Percentiles rank a stretch among this genome's conserved stretches.
These are phyloP conservation scores for Malus hybrid DNA, from an alignment of 331 rosid genomes.

Conservation along the genomic window DNA sequence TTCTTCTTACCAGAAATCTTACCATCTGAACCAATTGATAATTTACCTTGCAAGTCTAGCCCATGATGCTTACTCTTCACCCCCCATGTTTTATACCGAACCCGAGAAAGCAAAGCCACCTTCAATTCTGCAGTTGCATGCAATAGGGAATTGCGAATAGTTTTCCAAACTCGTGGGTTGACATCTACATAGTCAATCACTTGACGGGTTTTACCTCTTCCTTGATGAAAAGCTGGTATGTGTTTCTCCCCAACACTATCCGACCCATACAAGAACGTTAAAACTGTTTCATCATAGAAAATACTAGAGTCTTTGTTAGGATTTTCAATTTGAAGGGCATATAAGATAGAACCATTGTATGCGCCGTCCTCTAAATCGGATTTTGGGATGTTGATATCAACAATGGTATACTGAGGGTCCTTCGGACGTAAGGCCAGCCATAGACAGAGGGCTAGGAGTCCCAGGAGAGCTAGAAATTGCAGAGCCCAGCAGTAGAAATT, in stretches of 20 bases:
- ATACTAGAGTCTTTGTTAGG: conserved; percentile 2
- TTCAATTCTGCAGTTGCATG: conserved; percentile 34
- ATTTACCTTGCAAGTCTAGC: conserved; percentile 17
- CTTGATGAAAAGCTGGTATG: conserved; percentile 4
- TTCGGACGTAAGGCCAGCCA: conserved; percentile 14
- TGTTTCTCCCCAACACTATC: conserved; percentile 4
- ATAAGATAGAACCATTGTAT: neutral
- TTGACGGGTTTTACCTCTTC: neutral
- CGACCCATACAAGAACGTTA: conserved; percentile 2
- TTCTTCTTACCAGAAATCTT: conserved; percentile 40
- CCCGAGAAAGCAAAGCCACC: conserved; percentile 24
- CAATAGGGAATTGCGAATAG: neutral
- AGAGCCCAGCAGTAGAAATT: neutral
- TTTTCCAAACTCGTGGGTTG: conserved; percentile 10
- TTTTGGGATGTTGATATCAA: conserved; percentile 3
- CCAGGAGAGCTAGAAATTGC: neutral
- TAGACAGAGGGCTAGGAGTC: neutral
- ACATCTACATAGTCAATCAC: neutral
- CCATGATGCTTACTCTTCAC: conserved; percentile 39
- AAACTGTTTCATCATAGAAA: neutral
- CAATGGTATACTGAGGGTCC: conserved; percentile 10
- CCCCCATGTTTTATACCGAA: conserved; percentile 44
- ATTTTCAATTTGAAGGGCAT: conserved; percentile 2
- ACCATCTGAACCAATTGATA: conserved; percentile 40
- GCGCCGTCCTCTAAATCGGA: neutral